A percentile compares a stretch with the other conserved stretches of the same genome.
These are phyloP conservation scores for Emergomyces pasteurianus DNA, from an alignment of 2,329 filamentous ascomycete genomes.

Conservation along the genomic window DNA sequence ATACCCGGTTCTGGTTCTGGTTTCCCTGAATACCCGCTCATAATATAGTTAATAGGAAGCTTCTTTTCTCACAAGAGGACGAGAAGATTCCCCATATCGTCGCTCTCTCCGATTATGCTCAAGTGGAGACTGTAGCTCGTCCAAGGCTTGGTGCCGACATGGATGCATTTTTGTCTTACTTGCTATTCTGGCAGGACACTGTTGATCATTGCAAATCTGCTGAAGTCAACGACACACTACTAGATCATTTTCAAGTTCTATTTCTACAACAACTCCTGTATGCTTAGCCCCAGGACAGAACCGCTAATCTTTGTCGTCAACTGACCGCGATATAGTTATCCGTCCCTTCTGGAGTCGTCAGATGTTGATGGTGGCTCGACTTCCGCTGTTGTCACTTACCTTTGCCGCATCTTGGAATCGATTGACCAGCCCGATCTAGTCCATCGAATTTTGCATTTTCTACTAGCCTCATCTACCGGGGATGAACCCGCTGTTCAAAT, in stretches of 20 bases:
- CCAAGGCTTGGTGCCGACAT: conserved; percentile 77
- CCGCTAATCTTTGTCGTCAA: neutral
- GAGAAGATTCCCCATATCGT: conserved; percentile 66
- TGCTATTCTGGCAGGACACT: conserved; percentile 97
- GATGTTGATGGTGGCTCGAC: conserved; percentile 95
- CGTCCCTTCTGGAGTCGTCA: conserved; percentile 88
- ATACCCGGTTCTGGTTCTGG: conserved; percentile 43
- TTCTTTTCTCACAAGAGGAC: conserved; percentile 69
- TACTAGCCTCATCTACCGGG: conserved; percentile 59
- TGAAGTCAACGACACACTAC: conserved; percentile 81
- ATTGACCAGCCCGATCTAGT: conserved; percentile 90
- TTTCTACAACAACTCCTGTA: conserved; percentile 90
- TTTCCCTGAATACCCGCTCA: conserved; percentile 3
- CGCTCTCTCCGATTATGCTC: conserved; percentile 77
- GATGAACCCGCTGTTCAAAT: conserved; percentile 29
- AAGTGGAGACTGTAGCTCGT: conserved; percentile 59
- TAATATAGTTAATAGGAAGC: conserved; percentile 43
- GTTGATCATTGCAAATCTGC: conserved; percentile 86
- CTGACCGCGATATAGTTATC: conserved; percentile 51
- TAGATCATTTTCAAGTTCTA: conserved; percentile 94
- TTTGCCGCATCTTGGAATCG: conserved; percentile 79
- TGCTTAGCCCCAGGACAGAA: conserved; percentile 20
- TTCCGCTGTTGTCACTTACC: conserved; percentile 86
- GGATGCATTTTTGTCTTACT: conserved; percentile 84
- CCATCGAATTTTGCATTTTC: conserved; percentile 82